phyloP scores from a whole-genome alignment of 1,139 yeast genomes.

The Scheffersomyces parashehatae region DNA sequence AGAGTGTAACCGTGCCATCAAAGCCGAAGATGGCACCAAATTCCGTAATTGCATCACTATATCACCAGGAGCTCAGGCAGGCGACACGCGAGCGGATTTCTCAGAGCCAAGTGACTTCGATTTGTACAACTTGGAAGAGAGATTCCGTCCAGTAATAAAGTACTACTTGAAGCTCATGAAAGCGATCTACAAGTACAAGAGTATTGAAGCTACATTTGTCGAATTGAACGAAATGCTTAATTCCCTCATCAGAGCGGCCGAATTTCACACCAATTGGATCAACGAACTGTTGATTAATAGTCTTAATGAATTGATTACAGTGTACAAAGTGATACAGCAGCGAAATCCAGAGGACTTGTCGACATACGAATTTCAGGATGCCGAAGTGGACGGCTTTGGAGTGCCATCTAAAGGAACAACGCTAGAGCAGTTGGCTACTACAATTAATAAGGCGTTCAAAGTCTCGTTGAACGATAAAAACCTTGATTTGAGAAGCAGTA shows the following conservation, averaged over 20 bases:
- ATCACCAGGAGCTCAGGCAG: conserved; percentile 33
- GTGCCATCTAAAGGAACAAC: conserved; percentile 13
- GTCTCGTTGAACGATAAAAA: conserved; percentile 79
- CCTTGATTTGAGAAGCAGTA: conserved; percentile 47
- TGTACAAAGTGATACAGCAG: conserved; percentile 39
- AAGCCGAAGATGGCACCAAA: conserved; percentile 17
- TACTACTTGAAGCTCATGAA: conserved; percentile 40
- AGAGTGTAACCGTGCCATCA: conserved; percentile 11
- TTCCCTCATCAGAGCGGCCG: conserved; percentile 61
- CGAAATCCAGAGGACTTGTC: conserved; percentile 30
- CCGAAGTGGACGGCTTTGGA: conserved; percentile 8
- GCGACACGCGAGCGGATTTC: conserved; percentile 27
- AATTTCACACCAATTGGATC: conserved; percentile 66
- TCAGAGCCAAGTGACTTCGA: conserved; percentile 44
- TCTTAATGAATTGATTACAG: conserved; percentile 56
- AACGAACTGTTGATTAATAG: conserved; percentile 56
- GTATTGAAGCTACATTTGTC: conserved; percentile 40
- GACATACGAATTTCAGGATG: conserved; percentile 10
- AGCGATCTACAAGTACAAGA: conserved; percentile 36
- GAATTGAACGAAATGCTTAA: conserved; percentile 45
- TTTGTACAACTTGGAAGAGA: conserved; percentile 36
- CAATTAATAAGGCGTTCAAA: conserved; percentile 75
- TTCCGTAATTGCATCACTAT: conserved; percentile 32
- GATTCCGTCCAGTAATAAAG: conserved; percentile 32
- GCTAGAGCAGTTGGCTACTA: conserved; percentile 59